phyloP scores from a whole-genome alignment of 495 filamentous ascomycete genomes.

The Annulohypoxylon bovei region DNA sequence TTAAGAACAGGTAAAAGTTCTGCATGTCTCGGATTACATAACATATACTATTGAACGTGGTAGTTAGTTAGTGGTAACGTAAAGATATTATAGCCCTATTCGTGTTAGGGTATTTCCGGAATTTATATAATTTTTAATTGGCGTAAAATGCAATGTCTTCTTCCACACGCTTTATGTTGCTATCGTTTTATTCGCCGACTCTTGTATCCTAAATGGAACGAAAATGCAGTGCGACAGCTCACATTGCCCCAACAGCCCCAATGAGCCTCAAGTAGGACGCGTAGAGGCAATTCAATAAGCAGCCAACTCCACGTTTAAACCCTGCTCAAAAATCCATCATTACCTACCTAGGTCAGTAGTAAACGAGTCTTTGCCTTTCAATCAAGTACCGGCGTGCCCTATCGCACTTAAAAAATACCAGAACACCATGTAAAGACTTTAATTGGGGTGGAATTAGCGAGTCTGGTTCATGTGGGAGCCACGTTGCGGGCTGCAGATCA shows the following conservation, averaged over 20 bases:
- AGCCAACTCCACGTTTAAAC: neutral
- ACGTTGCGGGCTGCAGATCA: constrained; percentile 13
- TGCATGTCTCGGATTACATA: neutral
- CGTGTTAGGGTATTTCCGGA: neutral
- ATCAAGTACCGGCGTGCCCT: neutral
- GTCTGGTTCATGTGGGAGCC: neutral
- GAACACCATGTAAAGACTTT: neutral
- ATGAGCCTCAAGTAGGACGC: neutral
- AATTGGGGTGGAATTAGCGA: neutral
- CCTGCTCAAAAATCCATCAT: neutral
- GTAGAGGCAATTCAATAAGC: neutral
- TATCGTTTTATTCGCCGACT: neutral
- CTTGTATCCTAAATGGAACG: neutral
- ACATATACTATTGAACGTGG: neutral
- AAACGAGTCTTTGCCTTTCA: neutral
- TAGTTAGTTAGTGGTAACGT: neutral
- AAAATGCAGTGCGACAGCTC: neutral
- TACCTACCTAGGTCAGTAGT: too few relatives aligned
- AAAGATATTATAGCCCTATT: neutral
- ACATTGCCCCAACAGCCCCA: neutral
- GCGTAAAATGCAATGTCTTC: neutral
- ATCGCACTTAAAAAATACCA: neutral
- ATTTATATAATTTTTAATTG: neutral
- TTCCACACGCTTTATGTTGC: neutral
- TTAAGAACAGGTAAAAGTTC: constrained; percentile 43